These are phyloP conservation scores for Rhodotorula sp. DNA, from an alignment of 1,284 basidiomycete species.

Conservation along the genomic window DNA sequence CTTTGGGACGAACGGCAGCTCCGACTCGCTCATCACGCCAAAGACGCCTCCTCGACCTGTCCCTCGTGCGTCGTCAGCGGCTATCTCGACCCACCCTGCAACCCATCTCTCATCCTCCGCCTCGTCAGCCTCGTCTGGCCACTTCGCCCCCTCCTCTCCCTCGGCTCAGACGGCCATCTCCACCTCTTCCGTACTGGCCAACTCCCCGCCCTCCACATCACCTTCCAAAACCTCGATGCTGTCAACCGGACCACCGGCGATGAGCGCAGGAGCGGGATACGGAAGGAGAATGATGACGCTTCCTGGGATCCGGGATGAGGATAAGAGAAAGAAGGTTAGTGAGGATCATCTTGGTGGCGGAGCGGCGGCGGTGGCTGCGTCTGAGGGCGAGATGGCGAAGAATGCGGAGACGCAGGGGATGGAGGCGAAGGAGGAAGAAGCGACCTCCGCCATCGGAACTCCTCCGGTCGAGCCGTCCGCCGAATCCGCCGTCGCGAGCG, in stretches of 20 bases:
- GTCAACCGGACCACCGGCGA: not conserved
- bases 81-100: not conserved
- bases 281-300: slow-evolving; percentile 19
- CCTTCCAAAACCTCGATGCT: not conserved
- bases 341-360: slow-evolving; percentile 22
- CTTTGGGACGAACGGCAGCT: not conserved
- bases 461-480: not conserved
- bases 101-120: not conserved
- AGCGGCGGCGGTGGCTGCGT: not conserved
- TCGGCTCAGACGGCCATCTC: slow-evolving; percentile 5
- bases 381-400: not conserved
- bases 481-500: not conserved
- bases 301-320: slow-evolving; percentile 20
- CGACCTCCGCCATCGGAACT: not conserved
- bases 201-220: not conserved
- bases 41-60: not conserved
- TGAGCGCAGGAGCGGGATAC: not conserved
- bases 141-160: not conserved
- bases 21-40: not conserved
- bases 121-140: not conserved
- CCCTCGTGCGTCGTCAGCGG: not conserved
- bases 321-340: slow-evolving; percentile 10
- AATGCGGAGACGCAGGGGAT: not conserved
- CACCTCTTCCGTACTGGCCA: not conserved
- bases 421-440: not conserved